Evolutionary conservation across 169 alveolate species (phyloP).

Genomic region (Blepharisma undulans): DNA sequence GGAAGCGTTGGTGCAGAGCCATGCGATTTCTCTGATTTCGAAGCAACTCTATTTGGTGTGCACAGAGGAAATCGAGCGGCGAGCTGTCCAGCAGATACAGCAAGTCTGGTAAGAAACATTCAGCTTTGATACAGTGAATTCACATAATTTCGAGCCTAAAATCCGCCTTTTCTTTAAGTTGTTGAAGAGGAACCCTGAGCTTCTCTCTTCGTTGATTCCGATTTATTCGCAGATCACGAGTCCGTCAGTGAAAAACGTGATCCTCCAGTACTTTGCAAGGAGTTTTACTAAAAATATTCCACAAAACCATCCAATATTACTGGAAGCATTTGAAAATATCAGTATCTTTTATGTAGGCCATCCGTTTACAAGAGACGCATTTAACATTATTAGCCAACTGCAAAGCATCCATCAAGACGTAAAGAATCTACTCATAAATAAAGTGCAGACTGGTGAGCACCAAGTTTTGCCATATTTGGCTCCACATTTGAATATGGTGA

Average conservation of each 20-base stretch:
- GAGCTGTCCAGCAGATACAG: neutral
- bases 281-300: neutral
- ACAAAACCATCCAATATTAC: constrained; percentile 8
- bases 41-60: constrained; percentile 26
- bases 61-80: neutral
- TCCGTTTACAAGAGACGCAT: neutral
- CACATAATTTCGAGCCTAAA: neutral
- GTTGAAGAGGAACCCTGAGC: neutral
- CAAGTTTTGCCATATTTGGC: constrained; percentile 19
- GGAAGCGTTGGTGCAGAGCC: constrained; percentile 8
- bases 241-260: neutral
- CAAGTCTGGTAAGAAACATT: constrained; percentile 1
- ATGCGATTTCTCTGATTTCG: constrained; percentile 12
- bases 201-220: neutral
- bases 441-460: neutral
- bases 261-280: neutral
- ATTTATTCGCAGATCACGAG: neutral
- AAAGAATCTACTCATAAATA: neutral
- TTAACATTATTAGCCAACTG: neutral
- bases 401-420: neutral
- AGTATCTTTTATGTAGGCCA: neutral
- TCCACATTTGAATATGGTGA: constrained; percentile 34
- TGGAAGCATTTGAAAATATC: neutral
- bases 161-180: constrained; percentile 23
- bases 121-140: neutral